Base-by-base conservation (phyloP, 1,284 basidiomycete genomes). In the Naganishia liquefaciens region DNA sequence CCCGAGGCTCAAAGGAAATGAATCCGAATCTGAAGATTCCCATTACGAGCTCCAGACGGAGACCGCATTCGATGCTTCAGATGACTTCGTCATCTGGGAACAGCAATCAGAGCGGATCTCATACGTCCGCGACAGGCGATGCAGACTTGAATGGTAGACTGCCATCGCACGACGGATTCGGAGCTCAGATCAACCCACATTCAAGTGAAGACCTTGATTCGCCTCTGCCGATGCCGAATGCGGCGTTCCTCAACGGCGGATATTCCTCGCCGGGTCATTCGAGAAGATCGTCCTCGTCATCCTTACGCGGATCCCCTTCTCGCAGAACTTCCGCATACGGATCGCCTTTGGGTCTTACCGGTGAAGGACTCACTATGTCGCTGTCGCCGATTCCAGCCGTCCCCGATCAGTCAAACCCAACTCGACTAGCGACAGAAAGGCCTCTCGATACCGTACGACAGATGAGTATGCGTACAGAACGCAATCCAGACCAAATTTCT, bases 351-450 rank as follows among this genome's bases (percentile, higher is more conserved):
- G 57, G 57, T 25, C 19, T 50, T 3, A 50, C 52, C 25, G 52
- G 52, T 17, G 64, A 60, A 19, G 64, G 64, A 9, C 27, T 33
- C n/a, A 42, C 44, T 11, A 53, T 52, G 49, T 43, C 49, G 17
- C 17, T 53, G 23, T 30, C 60, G 9, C 23, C 60, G 25, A 53
- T 53, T 15, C 49, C 49, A 28, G 15, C 60, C 28, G 65, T 70
- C 1, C 74, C 76, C 10, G 78, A 79, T 69, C 68, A 76, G 72
- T 76, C 74, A 67, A 79, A 79, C 68, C 78, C 78, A 0, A 68
- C 65, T 47, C 70, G 74, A 10, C 65, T 66, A 27, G 70, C 75
- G 11, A 69, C 69, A 9, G 78, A 79, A 67, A 68, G 75, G 43
- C 78, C 78, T 2, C 66, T 79, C 27, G 76, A 78, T 68, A 79